Evolutionary conservation across 2,329 filamentous ascomycete species (phyloP), one percentile per base, ranked within the genome.

Genomic region (Sarocladium strictum): DNA sequence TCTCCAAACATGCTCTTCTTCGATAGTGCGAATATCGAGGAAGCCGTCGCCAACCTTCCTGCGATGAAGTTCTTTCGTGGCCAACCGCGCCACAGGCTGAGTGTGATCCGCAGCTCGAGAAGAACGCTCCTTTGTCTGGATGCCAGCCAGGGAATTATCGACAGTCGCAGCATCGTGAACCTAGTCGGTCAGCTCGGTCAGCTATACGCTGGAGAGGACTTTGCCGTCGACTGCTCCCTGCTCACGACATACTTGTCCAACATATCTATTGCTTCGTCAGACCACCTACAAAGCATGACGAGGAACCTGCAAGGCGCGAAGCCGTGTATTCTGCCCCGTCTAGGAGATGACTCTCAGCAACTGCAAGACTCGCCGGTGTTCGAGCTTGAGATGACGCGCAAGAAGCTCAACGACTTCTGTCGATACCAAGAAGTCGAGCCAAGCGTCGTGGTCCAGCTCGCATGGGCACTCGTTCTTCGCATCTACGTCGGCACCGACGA

Each of bases 401-500:
- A 69, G 26, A 66, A 70, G 2, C 60, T 80, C 2, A 70, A 75
- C 10, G 68, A 72, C 9, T 81, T 81, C 45, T 69, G 67, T 53
- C 54, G 60, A 0, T 50, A 69, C 69, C 43, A 69, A 57, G 7
- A 68, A 9, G 68, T 80, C 2, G 74, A 74, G 0, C 65, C 76
- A 0, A 72, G 77, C 0, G 74, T 78, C 0, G 68, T 84, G 3
- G 69, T 85, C 3, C 76, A 79, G 23, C 72, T 82, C n/a, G 80
- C 81, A 0, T 86, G 82, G 82, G 79, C 74, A 0, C 67, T 86
- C 19, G 71, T 84, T 0, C 67, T 84, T 0, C 76, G 79, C 2
- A 71, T 74, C 1, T 84, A 81, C 58, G 74, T 79, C 2, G 78
- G 78, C 1, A 71, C 71, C 15, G 70, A 77, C 21, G 72, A 75